Evolutionary conservation across 2,329 filamentous ascomycete genomes (phyloP).

Genomic region (Cordyceps militaris): DNA sequence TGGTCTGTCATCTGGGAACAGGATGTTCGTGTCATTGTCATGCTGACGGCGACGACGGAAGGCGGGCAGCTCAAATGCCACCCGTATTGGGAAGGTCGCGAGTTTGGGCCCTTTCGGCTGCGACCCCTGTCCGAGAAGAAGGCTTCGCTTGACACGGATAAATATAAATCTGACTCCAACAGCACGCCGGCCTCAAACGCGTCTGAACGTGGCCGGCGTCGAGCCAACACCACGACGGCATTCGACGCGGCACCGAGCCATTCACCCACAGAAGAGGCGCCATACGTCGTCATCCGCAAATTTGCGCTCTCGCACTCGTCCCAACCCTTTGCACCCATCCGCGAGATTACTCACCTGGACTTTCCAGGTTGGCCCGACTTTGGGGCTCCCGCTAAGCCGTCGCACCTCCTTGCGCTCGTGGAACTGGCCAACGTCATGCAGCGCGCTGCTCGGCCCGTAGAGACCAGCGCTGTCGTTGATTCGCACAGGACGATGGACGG

Average conservation of each 20-base stretch:
- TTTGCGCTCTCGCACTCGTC: slow-evolving; percentile 73
- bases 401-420: slow-evolving; percentile 80
- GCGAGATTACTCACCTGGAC: slow-evolving; percentile 90
- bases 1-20: slow-evolving; percentile 98
- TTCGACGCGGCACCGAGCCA: slow-evolving; percentile 28
- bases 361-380: slow-evolving; percentile 98
- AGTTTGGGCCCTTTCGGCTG: slow-evolving; percentile 71
- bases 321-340: slow-evolving; percentile 75
- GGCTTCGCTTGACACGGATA: slow-evolving; percentile 66
- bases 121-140: slow-evolving; percentile 75
- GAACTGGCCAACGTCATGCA: slow-evolving; percentile 76
- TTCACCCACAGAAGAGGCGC: slow-evolving; percentile 44
- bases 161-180: slow-evolving; percentile 36
- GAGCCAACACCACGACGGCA: slow-evolving; percentile 48
- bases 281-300: slow-evolving; percentile 77
- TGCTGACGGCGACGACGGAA: slow-evolving; percentile 91
- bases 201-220: slow-evolving; percentile 38
- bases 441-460: slow-evolving; percentile 45
- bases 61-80: slow-evolving; percentile 93
- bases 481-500: slow-evolving; percentile 23
- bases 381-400: slow-evolving; percentile 81
- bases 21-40: slow-evolving; percentile 89
- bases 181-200: slow-evolving; percentile 18
- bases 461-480: slow-evolving; percentile 32
- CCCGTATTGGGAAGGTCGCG: slow-evolving; percentile 77